These are phyloP conservation scores for Candida peoriensis DNA, from an alignment of 805 yeast species.

Conservation along the genomic window DNA sequence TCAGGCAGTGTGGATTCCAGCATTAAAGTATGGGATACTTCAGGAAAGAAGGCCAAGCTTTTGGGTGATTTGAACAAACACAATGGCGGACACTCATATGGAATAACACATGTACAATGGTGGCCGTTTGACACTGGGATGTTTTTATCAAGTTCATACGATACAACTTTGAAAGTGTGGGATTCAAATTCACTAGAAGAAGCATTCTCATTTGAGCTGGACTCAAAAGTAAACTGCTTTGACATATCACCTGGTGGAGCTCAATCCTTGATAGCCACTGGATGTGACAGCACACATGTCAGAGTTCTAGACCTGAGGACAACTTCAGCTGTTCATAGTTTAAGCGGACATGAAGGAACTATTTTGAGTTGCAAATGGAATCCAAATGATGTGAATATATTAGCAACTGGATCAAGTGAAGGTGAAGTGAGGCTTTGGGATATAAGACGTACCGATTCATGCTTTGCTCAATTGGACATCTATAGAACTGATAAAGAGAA, in stretches of 20 bases:
- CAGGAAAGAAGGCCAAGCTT: slow-evolving; percentile 2
- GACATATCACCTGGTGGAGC: slow-evolving; percentile 48
- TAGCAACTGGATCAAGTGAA: slow-evolving; percentile 78
- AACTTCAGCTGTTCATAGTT: slow-evolving; percentile 66
- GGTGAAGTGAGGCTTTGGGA: slow-evolving; percentile 88
- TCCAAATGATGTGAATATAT: slow-evolving; percentile 52
- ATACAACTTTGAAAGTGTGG: slow-evolving; percentile 73
- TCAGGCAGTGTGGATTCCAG: slow-evolving; percentile 74
- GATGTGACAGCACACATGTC: slow-evolving; percentile 63
- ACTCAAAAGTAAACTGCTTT: slow-evolving; percentile 57
- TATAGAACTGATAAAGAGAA: slow-evolving; percentile 33
- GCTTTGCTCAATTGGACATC: slow-evolving; percentile 60
- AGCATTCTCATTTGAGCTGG: slow-evolving; percentile 62
- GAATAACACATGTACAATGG: slow-evolving; percentile 75
- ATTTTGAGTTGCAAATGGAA: slow-evolving; percentile 70
- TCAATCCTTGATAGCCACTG: slow-evolving; percentile 61
- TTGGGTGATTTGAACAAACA: slow-evolving; percentile 21
- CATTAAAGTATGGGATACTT: slow-evolving; percentile 61
- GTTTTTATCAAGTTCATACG: slow-evolving; percentile 80
- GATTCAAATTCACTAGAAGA: slow-evolving; percentile 63
- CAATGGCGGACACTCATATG: slow-evolving; percentile 55
- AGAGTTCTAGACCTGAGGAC: slow-evolving; percentile 71
- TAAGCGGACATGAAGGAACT: slow-evolving; percentile 49
- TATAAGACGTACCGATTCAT: slow-evolving; percentile 60
- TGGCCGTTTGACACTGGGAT: slow-evolving; percentile 87